Base-by-base conservation (phyloP, 371 early-diverging fungal species). In the Mortierella sp. region DNA sequence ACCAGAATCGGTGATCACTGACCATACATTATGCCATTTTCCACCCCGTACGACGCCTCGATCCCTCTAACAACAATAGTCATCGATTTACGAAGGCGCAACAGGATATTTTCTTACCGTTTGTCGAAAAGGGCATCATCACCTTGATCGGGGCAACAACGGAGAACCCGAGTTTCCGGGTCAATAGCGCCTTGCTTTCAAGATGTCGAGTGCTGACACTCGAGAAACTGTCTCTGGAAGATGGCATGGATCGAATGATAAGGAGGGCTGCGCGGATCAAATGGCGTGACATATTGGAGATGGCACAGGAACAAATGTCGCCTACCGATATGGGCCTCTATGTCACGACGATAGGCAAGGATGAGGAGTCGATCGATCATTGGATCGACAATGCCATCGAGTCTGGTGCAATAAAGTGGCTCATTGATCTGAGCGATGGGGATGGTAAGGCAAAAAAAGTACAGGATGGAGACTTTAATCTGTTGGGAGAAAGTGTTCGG, bases 51-150 rank as follows among this genome's bases (percentile, higher is more conserved):
- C n/a, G n/a, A n/a, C n/a, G n/a, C n/a, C n/a, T n/a, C n/a, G n/a
- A n/a, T n/a, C n/a, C n/a, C n/a, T n/a, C n/a, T n/a, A n/a, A n/a
- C n/a, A n/a, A n/a, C n/a, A n/a, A n/a, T 51, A 80, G 80, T 24
- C 96, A 96, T 81, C 83, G 95, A 23, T 95, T 94, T 62, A 94
- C 90, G 21, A 94, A 93, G 59, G 86, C 89, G 16, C 96, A 96
- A 66, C 96, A 96, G 63, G 96, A 96, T 71, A 63, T 92, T 1
- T 94, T 96, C 61, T 72, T 95, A 23, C 93, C 94, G 0, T 83
- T 83, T 70, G 86, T 96, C 2, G 96, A 96, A 76, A 84, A 84
- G 49, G 96, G 96, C 5, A 86, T 87, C 2, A 87, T 93, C 48
- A 86, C 86, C 21, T 71, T 95, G 10, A 89, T 96, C 30, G 94